Evolutionary conservation across 75 land plant species (phyloP).

Genomic region (Selaginella tamariscina): DNA sequence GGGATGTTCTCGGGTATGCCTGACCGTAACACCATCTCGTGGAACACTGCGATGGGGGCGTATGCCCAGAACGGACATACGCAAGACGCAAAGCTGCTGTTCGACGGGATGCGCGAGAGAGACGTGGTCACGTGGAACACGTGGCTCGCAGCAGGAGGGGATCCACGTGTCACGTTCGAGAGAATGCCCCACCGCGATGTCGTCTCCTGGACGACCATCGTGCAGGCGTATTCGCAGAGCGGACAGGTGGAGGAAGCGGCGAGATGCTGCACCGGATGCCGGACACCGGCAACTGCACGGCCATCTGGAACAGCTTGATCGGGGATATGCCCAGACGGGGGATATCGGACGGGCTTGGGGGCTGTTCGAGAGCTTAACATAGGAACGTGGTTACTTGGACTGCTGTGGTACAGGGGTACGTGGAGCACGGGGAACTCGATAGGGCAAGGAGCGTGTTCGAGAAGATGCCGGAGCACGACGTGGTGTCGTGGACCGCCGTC

Average conservation of each 20-base stretch:
- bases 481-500: neutral
- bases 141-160: slow-evolving; percentile 9
- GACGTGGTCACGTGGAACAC: neutral
- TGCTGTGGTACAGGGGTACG: neutral
- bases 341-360: neutral
- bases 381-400: neutral
- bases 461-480: neutral
- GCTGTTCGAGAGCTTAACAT: neutral
- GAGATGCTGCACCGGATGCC: neutral
- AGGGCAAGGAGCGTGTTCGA: neutral
- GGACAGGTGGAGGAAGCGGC: neutral
- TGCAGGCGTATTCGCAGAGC: neutral
- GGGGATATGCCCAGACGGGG: neutral
- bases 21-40: neutral
- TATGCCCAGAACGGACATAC: neutral
- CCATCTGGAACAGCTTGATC: neutral
- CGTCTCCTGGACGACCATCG: slow-evolving; percentile 37
- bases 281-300: neutral
- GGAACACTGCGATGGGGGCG: neutral
- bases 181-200: slow-evolving; percentile 21
- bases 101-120: neutral
- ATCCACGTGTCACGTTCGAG: slow-evolving; percentile 20
- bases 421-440: neutral
- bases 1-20: neutral
- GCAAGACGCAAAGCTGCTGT: neutral